Base-by-base conservation (phyloP, 208 protist genomes). In the Acanthamoeba healyi region DNA sequence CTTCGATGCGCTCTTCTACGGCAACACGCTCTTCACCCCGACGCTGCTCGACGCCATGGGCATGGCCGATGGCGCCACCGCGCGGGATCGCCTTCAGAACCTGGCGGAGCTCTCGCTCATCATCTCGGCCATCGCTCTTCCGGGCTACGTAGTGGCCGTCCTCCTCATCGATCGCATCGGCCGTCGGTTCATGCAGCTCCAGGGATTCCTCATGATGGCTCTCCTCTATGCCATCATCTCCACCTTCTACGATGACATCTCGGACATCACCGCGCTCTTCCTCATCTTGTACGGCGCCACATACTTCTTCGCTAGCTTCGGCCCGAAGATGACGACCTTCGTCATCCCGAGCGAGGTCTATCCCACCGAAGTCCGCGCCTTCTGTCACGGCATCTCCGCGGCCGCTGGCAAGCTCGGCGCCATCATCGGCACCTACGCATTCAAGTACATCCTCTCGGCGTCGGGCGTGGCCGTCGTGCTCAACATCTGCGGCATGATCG, bases 271-370 rank as follows among this genome's bases (percentile, higher is more conserved):
- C 19, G 9, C 74, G 24, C 40, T 77, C 29, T 54, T 77, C 49
- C 51, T 96, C 49, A 36, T 90, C 65, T 26, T 96, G 10, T 97
- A 97, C 82, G 94, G 92, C 32, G 70, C 95, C 15, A 96, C 95
- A 15, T 96, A 93, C 79, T 96, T 97, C 56, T 96, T 96, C 82
- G 87, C 95, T n/a, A 95, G 96, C 89, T 97, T 86, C 54, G 96
- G 96, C 0, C 96, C 96, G 26, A 96, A 96, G 93, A 93, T 90
- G 49, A 97, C 95, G n/a, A 97, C 96, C 63, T 97, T 96, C 94
- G 90, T 96, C 34, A 89, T 96, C 22, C 95, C 96, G 14, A 94
- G 63, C 42, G 96, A 96, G 72, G 40, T 96, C 29, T 97, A 93
- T 65, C 95, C 95, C 22, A 96, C 95, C 17, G 49, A 70, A 19